Base-by-base conservation (phyloP, 768 basidiomycete genomes). In the Rhizopogon rudus region DNA sequence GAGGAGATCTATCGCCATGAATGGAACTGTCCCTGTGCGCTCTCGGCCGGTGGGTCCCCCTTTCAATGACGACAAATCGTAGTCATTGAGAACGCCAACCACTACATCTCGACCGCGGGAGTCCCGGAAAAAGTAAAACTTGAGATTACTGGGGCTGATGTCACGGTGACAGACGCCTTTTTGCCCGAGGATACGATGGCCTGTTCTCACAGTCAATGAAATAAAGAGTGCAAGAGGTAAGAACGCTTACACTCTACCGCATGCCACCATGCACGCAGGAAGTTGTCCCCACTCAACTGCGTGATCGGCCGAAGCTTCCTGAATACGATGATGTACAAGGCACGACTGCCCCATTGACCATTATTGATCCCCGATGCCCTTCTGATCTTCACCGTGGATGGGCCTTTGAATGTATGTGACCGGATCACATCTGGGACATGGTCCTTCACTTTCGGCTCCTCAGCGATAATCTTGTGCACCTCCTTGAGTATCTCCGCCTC, bases 11-110 rank as follows among this genome's bases (percentile, higher is more conserved):
- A 20, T 20, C 20, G 20, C 20, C 20, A 20, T 20, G 20, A 20
- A 20, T 20, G 20, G 20, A 20, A 20, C 20, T 20, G 20, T 20
- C 20, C 20, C 20, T 20, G 58, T 59, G 41, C 58, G 54, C 41
- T 56, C 48, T 9, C 22, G 13, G 10, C 10, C 22, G 29, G 10
- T 49, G 25, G 17, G 40, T 1, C 10, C 8, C 3, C 7, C 28
- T 35, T 9, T 37, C 12, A 8, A n/a, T 22, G 17, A 43, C 5
- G 25, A 50, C 33, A 17, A 52, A 39, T 59, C 58, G n/a, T 52
- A 59, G 40, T 59, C 55, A 31, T 59, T 59, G 8, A 59, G 44
- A 7, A 59, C 55, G 16, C 58, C 58, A 28, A 37, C 44, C 12
- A 56, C 39, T n/a, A n/a, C 22, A 5, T 5, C 29, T 29, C 7